Evolutionary conservation across 176 grass and related monocot species (phyloP), one percentile per base, ranked within the genome.

Genomic region (Typha latifolia): DNA sequence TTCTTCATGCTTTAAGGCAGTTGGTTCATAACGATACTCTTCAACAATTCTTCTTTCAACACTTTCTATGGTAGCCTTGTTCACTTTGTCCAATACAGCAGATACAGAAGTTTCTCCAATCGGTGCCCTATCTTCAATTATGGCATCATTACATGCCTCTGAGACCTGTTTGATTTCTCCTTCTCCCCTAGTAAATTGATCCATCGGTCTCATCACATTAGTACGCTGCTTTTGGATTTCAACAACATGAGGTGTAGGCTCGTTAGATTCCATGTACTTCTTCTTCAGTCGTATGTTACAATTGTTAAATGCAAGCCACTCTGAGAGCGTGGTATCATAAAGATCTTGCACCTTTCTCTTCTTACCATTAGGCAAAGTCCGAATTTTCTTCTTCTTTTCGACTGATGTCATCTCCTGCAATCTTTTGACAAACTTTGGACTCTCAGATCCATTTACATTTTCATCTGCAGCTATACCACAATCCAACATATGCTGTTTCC

Each of bases 341-440:
- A 88, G 71, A 59, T 97, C 93, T 79, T 89, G 77, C 74, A 97
- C 49, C 69, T 84, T 91, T 66, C 82, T 80, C 52, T 82, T 97
- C 82, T 89, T 97, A 71, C 79, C 80, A 70, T 51, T 69, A 51
- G 82, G 57, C 5, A 69, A 84, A 21, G 31, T 55, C 34, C 74
- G 32, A 21, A 66, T 62, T 61, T 72, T 67, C 63, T 97, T 84
- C 78, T 86, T 82, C 61, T 79, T 91, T 75, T 92, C 89, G 57
- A 47, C 69, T 34, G 31, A 69, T 77, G 75, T 82, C 74, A 75
- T 82, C 66, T 64, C 82, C 50, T 73, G 70, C 71, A 61, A 74
- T 27, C 84, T 75, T 49, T 80, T 77, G 47, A 72, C 67, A 72
- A 37, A 2, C 66, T 78, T 80, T 47, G 16, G 65, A 70, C n/a